phyloP scores from a whole-genome alignment of 768 basidiomycete species.

The Sporobolomyces phaffii region DNA sequence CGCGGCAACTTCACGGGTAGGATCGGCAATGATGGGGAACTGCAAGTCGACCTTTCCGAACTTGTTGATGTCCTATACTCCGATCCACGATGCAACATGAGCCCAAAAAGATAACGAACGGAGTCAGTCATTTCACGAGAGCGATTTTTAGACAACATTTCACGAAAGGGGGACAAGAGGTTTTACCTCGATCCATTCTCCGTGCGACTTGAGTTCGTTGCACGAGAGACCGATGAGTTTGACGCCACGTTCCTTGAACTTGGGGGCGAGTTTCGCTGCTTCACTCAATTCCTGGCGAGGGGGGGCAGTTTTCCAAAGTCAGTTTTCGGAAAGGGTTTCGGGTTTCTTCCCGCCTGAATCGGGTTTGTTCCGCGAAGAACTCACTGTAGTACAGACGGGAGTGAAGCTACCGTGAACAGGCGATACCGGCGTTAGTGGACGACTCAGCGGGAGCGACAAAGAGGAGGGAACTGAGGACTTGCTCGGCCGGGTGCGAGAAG shows the following conservation, averaged over 20 bases:
- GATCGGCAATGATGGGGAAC: slow-evolving; percentile 96
- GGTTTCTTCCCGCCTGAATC: too few species aligned
- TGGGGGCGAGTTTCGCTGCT: slow-evolving; percentile 75
- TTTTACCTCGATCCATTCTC: slow-evolving; percentile 73
- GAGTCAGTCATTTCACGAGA: too few species aligned
- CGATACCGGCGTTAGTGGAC: not conserved
- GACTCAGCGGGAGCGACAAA: slow-evolving; percentile 57
- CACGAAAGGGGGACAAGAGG: too few species aligned
- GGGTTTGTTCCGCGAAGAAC: too few species aligned
- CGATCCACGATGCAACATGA: too few species aligned
- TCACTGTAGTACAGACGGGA: slow-evolving; percentile 76
- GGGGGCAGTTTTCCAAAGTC: too few species aligned
- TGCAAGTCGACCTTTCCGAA: slow-evolving; percentile 65
- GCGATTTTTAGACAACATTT: too few species aligned
- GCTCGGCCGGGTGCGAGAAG: slow-evolving; percentile 80
- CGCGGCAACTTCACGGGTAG: slow-evolving; percentile 51
- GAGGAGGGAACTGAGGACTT: slow-evolving; percentile 33
- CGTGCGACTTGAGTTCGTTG: slow-evolving; percentile 77
- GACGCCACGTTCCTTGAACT: slow-evolving; percentile 80
- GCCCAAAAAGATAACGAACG: too few species aligned
- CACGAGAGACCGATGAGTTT: slow-evolving; percentile 73
- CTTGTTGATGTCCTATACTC: slow-evolving; percentile 53
- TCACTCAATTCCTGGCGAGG: slow-evolving; percentile 72
- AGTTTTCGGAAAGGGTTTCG: too few species aligned
- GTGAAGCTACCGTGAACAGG: not conserved